Conservation (phyloP, 2,329 filamentous ascomycete genomes). For the Taxawa tesnikishii region DNA sequence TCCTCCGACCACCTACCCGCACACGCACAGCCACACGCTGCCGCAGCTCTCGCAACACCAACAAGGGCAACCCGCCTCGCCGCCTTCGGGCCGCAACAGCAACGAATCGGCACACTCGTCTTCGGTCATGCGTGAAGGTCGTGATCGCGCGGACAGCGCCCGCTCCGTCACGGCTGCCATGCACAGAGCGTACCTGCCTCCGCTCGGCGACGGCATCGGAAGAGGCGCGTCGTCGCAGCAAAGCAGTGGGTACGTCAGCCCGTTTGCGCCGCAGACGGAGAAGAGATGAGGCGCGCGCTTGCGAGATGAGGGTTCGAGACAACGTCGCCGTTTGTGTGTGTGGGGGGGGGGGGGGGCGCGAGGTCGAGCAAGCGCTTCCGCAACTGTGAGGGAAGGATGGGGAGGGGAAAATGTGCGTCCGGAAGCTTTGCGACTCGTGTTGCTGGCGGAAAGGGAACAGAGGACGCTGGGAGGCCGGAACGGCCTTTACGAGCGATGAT, state of each 20-base stretch:
- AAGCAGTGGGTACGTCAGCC: constrained; percentile 1
- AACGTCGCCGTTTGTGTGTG: too few relatives aligned
- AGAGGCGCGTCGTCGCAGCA: background rate
- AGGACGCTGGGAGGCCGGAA: too few relatives aligned
- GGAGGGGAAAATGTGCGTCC: too few relatives aligned
- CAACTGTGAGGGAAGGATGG: too few relatives aligned
- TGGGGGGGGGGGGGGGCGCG: too few relatives aligned
- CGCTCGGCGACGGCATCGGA: background rate
- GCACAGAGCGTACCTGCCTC: background rate
- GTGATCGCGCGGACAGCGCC: background rate
- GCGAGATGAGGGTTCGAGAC: too few relatives aligned
- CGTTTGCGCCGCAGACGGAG: background rate
- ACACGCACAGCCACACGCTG: constrained; percentile 13
- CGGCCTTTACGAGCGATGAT: too few relatives aligned
- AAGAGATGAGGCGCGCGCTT: background rate
- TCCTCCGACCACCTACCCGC: background rate
- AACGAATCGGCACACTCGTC: background rate
- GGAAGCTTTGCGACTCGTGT: too few relatives aligned
- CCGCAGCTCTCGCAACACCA: constrained; percentile 10
- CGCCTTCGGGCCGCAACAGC: background rate
- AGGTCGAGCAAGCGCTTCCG: too few relatives aligned
- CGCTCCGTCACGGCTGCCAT: background rate
- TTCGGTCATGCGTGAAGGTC: background rate
- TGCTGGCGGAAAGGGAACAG: too few relatives aligned
- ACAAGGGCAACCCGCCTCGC: background rate